phyloP scores from a whole-genome alignment of 345 rosid genomes.

The Xanthoceras sorbifolium region DNA sequence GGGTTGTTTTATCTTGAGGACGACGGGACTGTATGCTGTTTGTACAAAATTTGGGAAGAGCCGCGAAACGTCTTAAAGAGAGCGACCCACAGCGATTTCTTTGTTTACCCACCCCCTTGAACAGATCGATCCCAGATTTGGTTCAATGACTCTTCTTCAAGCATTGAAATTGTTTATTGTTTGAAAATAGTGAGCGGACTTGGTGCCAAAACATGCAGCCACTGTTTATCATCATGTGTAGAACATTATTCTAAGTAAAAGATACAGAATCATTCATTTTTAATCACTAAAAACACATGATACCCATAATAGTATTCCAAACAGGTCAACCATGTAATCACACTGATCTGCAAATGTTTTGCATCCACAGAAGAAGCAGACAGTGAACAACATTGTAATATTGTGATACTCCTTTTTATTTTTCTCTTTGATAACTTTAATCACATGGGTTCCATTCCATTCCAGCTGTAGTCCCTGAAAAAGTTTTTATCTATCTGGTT shows the following conservation, averaged over 20 bases:
- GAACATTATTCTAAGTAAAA: neutral
- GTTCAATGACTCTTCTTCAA: neutral
- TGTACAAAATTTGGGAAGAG: neutral
- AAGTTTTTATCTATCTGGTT: neutral
- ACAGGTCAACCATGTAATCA: neutral
- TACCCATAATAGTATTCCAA: neutral
- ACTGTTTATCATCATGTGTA: neutral
- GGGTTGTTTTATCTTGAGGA: too few species aligned
- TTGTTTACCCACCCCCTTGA: neutral
- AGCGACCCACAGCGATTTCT: too few species aligned
- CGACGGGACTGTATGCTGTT: too few species aligned
- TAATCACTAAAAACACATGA: conserved; percentile 1
- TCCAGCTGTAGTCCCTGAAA: neutral
- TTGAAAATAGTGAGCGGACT: neutral
- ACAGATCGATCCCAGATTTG: too few species aligned
- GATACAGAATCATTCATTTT: neutral
- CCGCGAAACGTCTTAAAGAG: too few species aligned
- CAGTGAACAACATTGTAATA: neutral
- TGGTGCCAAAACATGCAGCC: conserved; percentile 1
- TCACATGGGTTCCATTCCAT: conserved; percentile 8
- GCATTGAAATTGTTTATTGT: neutral
- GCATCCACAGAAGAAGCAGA: neutral
- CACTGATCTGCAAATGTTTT: neutral
- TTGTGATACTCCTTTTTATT: neutral
- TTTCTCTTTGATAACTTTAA: neutral